Percentiles rank a stretch among this genome's conserved stretches.
Conservation (phyloP, 2,329 filamentous ascomycete species). For the Shiraia bambusicola region DNA sequence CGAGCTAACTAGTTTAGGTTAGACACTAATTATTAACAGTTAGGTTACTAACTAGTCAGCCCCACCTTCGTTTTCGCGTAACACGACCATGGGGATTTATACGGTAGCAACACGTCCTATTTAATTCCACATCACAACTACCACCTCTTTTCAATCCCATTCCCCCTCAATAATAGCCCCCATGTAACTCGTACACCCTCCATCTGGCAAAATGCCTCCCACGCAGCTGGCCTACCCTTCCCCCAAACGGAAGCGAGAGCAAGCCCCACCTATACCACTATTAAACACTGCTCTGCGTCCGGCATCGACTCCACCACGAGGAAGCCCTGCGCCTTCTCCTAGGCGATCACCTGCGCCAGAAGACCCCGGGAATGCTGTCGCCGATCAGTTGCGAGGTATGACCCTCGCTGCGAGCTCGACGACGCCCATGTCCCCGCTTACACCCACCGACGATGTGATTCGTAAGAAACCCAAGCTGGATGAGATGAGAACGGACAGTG, state of each 20-base stretch:
- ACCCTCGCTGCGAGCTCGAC: constrained; percentile 25
- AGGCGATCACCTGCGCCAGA: constrained; percentile 17
- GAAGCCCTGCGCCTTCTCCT: constrained; percentile 22
- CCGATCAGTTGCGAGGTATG: constrained; percentile 40
- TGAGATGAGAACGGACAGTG: constrained; percentile 23
- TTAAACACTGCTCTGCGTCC: constrained; percentile 38
- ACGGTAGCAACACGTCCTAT: constrained; percentile 1
- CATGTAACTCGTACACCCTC: constrained; percentile 28
- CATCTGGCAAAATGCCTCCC: constrained; percentile 35
- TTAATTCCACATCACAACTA: constrained; percentile 8
- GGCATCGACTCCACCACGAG: constrained; percentile 26
- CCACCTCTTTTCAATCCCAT: constrained; percentile 1
- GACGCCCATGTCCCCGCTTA: constrained; percentile 39
- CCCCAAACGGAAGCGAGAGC: constrained; percentile 44
- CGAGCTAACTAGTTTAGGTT: constrained; percentile 19
- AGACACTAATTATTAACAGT: constrained; percentile 6
- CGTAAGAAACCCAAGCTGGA: constrained; percentile 43
- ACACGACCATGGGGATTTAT: constrained; percentile 2
- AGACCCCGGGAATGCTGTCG: constrained; percentile 41
- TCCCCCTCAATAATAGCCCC: constrained; percentile 14
- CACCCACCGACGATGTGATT: constrained; percentile 36
- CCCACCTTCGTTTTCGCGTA: constrained; percentile 8
- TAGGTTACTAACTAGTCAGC: not conserved
- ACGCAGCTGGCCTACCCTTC: constrained; percentile 39
- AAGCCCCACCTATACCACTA: constrained; percentile 29